Evolutionary conservation across 2,329 filamentous ascomycete species (phyloP), one percentile per base, ranked within the genome.

Genomic region (Domatiomyces catenatus): DNA sequence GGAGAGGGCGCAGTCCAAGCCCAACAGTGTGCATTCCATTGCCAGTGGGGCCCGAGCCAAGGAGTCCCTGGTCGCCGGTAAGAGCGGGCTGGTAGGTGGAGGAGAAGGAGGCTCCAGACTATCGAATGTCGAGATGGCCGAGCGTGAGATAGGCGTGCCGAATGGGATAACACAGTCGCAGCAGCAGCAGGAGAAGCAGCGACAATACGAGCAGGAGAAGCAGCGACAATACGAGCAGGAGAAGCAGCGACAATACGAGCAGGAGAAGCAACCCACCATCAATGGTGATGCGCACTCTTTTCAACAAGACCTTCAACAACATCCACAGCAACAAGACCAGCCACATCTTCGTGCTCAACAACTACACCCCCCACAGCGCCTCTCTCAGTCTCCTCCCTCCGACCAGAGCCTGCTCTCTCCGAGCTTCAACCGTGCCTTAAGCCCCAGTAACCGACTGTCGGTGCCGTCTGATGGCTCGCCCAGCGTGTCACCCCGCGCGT

Each of bases 401-500:
- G 56, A 61, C 10, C 60, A 67, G 51, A 65, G 66, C 48, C 65
- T 68, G 51, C 68, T 39, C 32, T 39, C 32, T 39, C 32, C 32
- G 12, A 39, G 10, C 32, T 39, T 15, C 10, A 10, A 39, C 32
- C 32, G 32, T 15, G 32, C 32, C 32, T 39, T 39, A 15, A 10
- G 56, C 62, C 62, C 8, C 58, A 60, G 17, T 65, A 67, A 36
- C 58, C 59, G 15, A 62, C 61, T 47, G 58, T 62, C 18, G 59
- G 66, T 49, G 51, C 57, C 12, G 59, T 61, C 6, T 15, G 32
- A 39, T 39, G 32, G 32, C 32, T 39, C 32, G 32, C 64, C 64
- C 58, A 66, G 51, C 73, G 80, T 61, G 79, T 81, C 58, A 83
- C 82, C 3, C 80, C 81, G 1, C 80, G 42, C 49, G 47, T 54